These are phyloP conservation scores for Salix koriyanagi DNA, from an alignment of 345 rosid species.

Conservation along the genomic window DNA sequence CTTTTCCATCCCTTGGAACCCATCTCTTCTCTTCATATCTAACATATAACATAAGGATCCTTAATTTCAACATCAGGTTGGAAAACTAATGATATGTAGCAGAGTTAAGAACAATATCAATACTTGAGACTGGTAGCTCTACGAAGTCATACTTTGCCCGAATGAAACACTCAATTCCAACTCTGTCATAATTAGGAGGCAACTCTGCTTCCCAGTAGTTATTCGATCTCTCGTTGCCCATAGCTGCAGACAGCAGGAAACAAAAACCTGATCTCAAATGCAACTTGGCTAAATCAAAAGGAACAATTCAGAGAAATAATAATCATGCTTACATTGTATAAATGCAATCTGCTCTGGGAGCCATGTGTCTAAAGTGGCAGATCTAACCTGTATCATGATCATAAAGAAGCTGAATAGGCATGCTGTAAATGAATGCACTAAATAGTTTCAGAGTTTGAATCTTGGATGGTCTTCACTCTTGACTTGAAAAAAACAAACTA, in stretches of 20 bases:
- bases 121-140: conserved; percentile 17
- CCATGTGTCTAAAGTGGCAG: conserved; percentile 96
- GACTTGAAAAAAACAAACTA: background rate
- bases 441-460: background rate
- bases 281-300: conserved; percentile 5
- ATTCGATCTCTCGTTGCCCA: conserved; percentile 73
- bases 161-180: conserved; percentile 75
- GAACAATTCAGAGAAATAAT: background rate
- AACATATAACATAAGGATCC: conserved; percentile 7
- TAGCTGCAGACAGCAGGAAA: conserved; percentile 43
- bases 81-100: conserved; percentile 1
- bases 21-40: conserved; percentile 83
- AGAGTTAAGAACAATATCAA: conserved; percentile 12
- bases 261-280: conserved; percentile 6
- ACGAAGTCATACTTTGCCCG: conserved; percentile 68
- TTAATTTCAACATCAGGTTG: conserved; percentile 3
- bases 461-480: background rate
- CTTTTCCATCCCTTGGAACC: conserved; percentile 45
- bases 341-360: conserved; percentile 89
- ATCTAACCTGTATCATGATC: conserved; percentile 59
- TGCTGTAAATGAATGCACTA: background rate
- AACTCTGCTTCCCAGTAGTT: conserved; percentile 91
- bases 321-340: conserved; percentile 59
- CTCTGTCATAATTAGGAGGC: too few species aligned
- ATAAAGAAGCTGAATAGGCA: background rate